Evolutionary conservation across 768 basidiomycete species (phyloP), one percentile per base, ranked within the genome.

Genomic region (Coprinopsis sp.): DNA sequence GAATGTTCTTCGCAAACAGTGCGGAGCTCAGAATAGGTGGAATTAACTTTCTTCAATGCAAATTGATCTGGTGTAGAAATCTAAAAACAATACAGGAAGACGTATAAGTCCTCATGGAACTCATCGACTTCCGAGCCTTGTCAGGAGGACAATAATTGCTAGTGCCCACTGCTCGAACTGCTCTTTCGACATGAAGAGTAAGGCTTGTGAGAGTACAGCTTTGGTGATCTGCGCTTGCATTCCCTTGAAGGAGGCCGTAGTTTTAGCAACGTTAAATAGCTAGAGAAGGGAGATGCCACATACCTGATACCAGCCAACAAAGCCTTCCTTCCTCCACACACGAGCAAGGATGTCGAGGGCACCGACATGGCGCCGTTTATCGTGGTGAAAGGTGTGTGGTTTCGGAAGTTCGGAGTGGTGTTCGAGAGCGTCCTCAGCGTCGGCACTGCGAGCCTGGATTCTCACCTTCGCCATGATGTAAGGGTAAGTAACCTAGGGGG

Each of bases 391-490:
- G 24, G 59, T 49, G 53, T 73, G 65, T 19, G 69, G 60, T 7
- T 54, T 50, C 6, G 70, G 73, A 14, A 60, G 61, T n/a, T 67
- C 52, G 29, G 62, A 52, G 39, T 73, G 64, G 39, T 74, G 67
- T 41, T 67, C 69, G 4, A 59, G 60, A 3, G 65, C 71, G 12
- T 76, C 77, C n/a, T 79, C 77, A 6, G 52, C 61, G 46, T 82
- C 80, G 14, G 80, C 73, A 37, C 77, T 76, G 23, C 87, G 81
- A 6, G 94, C 91, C 65, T 98, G 95, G 23, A 98, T 87, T 43
- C 94, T 79, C 25, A 97, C 91, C 73, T 98, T 98, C 37, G 89
- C 90, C 88, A 92, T 91, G 54, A 93, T 93, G 60, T 94, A 93
- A 1, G 91, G 92, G 60, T 94, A 95, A 2, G 91, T 95, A 23